Evolutionary conservation across 2,329 filamentous ascomycete genomes (phyloP).

Genomic region (Pestalotiopsis sp.): DNA sequence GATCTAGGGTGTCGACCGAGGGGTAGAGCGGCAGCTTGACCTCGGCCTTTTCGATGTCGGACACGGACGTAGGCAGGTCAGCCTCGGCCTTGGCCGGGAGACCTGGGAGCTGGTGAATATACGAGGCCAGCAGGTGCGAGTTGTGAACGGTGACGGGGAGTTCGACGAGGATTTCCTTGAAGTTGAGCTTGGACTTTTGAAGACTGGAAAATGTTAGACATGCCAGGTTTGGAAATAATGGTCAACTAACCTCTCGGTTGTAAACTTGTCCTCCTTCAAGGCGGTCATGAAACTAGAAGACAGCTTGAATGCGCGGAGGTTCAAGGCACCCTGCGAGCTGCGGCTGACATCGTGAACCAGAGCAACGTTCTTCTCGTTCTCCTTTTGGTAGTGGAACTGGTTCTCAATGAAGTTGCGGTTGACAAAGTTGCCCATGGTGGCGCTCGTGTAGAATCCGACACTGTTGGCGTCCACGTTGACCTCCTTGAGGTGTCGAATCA

Average conservation of each 20-base stretch:
- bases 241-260: conserved; percentile 78
- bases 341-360: conserved; percentile 95
- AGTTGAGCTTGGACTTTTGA: conserved; percentile 90
- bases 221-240: background rate
- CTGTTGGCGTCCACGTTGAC: conserved; percentile 99
- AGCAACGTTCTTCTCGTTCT: conserved; percentile 85
- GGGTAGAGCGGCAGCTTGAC: conserved; percentile 72
- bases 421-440: conserved; percentile 98
- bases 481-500: conserved; percentile 95
- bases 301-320: conserved; percentile 87
- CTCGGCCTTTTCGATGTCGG: conserved; percentile 72
- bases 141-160: conserved; percentile 90
- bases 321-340: conserved; percentile 89
- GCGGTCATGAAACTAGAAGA: conserved; percentile 86
- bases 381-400: conserved; percentile 95
- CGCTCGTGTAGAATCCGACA: conserved; percentile 97
- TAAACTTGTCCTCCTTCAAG: conserved; percentile 98
- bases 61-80: conserved; percentile 76
- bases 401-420: conserved; percentile 96
- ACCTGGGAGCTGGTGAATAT: conserved; percentile 87
- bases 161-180: conserved; percentile 92
- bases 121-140: conserved; percentile 93
- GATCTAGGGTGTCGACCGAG: conserved; percentile 86
- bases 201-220: conserved; percentile 58
- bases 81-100: conserved; percentile 68